Conservation (phyloP, 768 basidiomycete genomes). For the Collybia sordida region DNA sequence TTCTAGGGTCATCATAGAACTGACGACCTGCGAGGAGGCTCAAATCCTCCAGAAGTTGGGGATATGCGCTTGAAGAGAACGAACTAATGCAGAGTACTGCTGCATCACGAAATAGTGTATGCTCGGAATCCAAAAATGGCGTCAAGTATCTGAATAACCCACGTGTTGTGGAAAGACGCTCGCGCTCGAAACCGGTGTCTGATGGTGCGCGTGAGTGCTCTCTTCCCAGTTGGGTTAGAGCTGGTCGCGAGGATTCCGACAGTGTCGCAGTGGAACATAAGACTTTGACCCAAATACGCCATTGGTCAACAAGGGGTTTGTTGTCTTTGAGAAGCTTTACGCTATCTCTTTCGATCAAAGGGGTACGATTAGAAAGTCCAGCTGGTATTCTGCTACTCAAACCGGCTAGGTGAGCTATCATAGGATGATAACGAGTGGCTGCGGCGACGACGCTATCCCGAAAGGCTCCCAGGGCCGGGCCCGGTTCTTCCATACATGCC, state of each 20-base stretch:
- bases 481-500: conserved; percentile 44
- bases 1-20: conserved; percentile 73
- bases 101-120: conserved; percentile 78
- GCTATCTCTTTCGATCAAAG: conserved; percentile 49
- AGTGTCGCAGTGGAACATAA: conserved; percentile 81
- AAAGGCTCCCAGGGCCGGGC: conserved; percentile 46
- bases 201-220: conserved; percentile 73
- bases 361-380: conserved; percentile 40
- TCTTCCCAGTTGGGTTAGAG: conserved; percentile 53
- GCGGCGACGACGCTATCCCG: conserved; percentile 70
- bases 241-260: conserved; percentile 56
- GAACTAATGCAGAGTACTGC: conserved; percentile 89
- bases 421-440: conserved; percentile 66
- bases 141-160: conserved; percentile 84
- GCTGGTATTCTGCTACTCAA: conserved; percentile 57
- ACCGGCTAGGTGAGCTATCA: conserved; percentile 73
- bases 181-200: conserved; percentile 75
- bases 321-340: conserved; percentile 55
- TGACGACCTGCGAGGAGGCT: conserved; percentile 78
- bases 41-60: conserved; percentile 81
- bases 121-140: conserved; percentile 86
- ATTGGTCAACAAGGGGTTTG: conserved; percentile 65
- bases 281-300: conserved; percentile 82
- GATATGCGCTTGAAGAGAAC: conserved; percentile 75
- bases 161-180: conserved; percentile 77